Conservation (phyloP, 352 stramenopile genomes). For the Pythium angustatum region DNA sequence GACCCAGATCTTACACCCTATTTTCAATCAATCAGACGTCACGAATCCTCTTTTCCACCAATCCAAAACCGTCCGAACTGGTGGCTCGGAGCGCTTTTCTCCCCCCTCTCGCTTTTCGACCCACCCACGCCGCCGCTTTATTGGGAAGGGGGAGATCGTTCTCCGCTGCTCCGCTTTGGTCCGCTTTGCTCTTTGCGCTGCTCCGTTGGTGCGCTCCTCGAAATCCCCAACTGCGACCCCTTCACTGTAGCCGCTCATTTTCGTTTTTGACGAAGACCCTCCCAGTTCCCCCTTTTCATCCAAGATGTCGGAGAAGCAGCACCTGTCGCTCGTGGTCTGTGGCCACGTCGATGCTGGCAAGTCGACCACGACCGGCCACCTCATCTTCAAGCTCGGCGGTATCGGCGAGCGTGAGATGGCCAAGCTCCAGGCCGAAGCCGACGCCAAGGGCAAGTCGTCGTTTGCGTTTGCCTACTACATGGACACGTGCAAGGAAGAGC, state of each 20-base stretch:
- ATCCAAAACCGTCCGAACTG: slow-evolving; percentile 9
- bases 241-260: slow-evolving; percentile 9
- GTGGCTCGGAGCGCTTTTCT: slow-evolving; percentile 27
- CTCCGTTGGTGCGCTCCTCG: no score
- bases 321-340: slow-evolving; percentile 92
- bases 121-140: neutral
- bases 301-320: slow-evolving; percentile 20
- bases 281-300: neutral
- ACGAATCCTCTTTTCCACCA: slow-evolving; percentile 1
- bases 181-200: no score
- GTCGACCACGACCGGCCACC: slow-evolving; percentile 97
- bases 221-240: no score
- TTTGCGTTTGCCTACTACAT: slow-evolving; percentile 99
- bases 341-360: slow-evolving; percentile 98
- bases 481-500: slow-evolving; percentile 98
- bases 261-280: slow-evolving; percentile 19
- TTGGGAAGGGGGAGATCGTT: neutral
- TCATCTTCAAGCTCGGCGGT: slow-evolving; percentile 99
- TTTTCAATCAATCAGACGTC: slow-evolving; percentile 11
- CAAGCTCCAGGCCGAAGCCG: slow-evolving; percentile 97
- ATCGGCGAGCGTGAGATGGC: slow-evolving; percentile 99
- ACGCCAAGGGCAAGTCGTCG: slow-evolving; percentile 90
- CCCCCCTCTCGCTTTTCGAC: neutral
- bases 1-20: neutral
- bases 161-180: no score